Evolutionary conservation across 2,329 filamentous ascomycete species (phyloP).

Genomic region (Cercospora sesami): DNA sequence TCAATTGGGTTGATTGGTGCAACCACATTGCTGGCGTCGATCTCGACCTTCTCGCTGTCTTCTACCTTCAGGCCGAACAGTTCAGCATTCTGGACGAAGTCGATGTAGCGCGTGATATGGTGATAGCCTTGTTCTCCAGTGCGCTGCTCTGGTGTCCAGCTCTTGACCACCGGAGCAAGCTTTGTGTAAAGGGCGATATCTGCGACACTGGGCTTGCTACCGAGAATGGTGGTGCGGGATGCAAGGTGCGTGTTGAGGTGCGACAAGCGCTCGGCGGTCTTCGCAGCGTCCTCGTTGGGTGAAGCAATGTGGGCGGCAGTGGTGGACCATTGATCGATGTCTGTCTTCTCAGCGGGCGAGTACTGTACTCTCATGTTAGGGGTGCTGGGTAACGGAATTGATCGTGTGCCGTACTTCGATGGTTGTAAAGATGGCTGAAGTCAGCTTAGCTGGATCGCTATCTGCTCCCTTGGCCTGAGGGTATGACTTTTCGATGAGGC

Average conservation of each 20-base stretch:
- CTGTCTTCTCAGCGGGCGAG: conserved; percentile 74
- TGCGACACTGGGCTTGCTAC: conserved; percentile 83
- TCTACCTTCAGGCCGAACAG: conserved; percentile 68
- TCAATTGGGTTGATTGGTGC: conserved; percentile 88
- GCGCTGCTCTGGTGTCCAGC: conserved; percentile 81
- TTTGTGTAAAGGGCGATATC: conserved; percentile 81
- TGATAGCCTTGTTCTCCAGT: conserved; percentile 87
- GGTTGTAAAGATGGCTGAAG: conserved; percentile 37
- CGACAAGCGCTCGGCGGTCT: conserved; percentile 65
- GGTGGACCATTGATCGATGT: conserved; percentile 86
- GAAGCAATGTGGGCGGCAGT: conserved; percentile 70
- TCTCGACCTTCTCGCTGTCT: conserved; percentile 71
- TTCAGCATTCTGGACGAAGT: conserved; percentile 90
- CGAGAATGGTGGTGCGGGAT: conserved; percentile 83
- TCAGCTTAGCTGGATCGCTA: conserved; percentile 39
- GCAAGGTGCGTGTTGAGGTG: conserved; percentile 84
- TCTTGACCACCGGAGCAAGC: conserved; percentile 72
- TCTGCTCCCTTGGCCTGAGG: conserved; percentile 37
- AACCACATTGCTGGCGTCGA: conserved; percentile 77
- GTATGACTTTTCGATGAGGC: conserved; percentile 38
- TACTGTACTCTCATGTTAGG: conserved; percentile 53
- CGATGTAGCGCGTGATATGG: conserved; percentile 85
- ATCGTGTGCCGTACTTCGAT: conserved; percentile 33
- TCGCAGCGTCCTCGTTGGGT: conserved; percentile 58
- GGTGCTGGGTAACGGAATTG: neutral